Percentiles rank a stretch among this genome's conserved stretches.
These are phyloP conservation scores for Royoungia palumana DNA, from an alignment of 768 basidiomycete species.

Conservation along the genomic window DNA sequence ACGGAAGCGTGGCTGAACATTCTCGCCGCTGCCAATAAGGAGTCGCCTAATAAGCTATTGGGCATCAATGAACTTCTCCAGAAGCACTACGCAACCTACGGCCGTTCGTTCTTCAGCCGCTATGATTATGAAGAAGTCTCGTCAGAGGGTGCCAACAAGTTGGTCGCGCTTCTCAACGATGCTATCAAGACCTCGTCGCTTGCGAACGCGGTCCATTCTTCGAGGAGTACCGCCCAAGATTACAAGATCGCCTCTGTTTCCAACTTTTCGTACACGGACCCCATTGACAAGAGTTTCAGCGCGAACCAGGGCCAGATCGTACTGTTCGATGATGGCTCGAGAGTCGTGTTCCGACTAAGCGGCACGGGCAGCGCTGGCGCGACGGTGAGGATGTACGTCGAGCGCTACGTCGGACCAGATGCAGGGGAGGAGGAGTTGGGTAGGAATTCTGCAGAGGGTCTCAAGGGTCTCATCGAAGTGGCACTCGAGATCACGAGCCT, in stretches of 20 bases:
- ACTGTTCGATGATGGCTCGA: slow-evolving; percentile 84
- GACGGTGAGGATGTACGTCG: slow-evolving; percentile 94
- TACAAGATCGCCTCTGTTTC: slow-evolving; percentile 77
- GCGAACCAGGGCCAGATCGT: slow-evolving; percentile 96
- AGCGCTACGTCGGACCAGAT: slow-evolving; percentile 77
- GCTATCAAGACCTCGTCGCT: slow-evolving; percentile 68
- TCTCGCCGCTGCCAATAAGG: slow-evolving; percentile 81
- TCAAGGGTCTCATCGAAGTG: slow-evolving; percentile 94
- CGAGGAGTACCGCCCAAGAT: slow-evolving; percentile 59
- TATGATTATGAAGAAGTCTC: slow-evolving; percentile 99
- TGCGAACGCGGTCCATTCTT: slow-evolving; percentile 61
- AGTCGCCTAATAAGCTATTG: slow-evolving; percentile 68
- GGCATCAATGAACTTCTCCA: slow-evolving; percentile 91
- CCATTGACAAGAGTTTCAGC: slow-evolving; percentile 92
- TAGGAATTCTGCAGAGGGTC: slow-evolving; percentile 80
- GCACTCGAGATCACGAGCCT: slow-evolving; percentile 83
- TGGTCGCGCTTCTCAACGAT: slow-evolving; percentile 75
- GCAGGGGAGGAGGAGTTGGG: slow-evolving; percentile 67
- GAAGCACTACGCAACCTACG: slow-evolving; percentile 88
- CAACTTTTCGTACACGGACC: slow-evolving; percentile 96
- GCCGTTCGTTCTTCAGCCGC: slow-evolving; percentile 96
- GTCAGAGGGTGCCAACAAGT: slow-evolving; percentile 82
- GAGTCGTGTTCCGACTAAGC: slow-evolving; percentile 93
- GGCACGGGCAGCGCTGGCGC: slow-evolving; percentile 97
- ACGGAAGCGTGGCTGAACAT: slow-evolving; percentile 92